Base-by-base conservation (phyloP, 2,329 filamentous ascomycete species). In the Clarireedia hainanense region DNA sequence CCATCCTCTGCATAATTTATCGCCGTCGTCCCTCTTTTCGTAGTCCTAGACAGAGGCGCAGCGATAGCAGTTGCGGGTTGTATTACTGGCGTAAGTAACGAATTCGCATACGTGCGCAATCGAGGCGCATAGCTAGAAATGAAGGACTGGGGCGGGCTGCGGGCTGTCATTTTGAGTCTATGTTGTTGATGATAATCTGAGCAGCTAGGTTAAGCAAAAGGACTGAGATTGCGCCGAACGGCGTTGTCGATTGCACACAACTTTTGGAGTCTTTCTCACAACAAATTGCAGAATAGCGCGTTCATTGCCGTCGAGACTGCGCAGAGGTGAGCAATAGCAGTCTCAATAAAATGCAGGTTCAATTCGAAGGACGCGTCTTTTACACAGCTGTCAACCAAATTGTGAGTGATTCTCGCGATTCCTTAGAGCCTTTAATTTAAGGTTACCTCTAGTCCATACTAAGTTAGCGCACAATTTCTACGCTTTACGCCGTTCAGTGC, bases 1-100 rank as follows among this genome's bases (percentile, higher is more conserved):
- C 91, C 91, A 70, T 97, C 92, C 70, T 99, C 94, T 24, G 94
- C 92, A 69, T 99, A 99, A 74, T 96, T 99, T 73, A 97, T 94
- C 61, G 92, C 89, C 36, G 89, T 94, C 2, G 94, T 97, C 57
- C 94, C 94, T 72, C 94, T 87, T 76, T 99, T 97, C 7, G 94
- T 97, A n/a, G 89, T 95, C 69, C 92, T 84, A 65, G 89, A 80
- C 58, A 81, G 75, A 40, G 86, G 81, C 24, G 83, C 85, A 2
- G 81, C 72, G n/a, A 82, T 79, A 56, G 77, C 76, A 63, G 85
- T 79, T 60, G 83, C 84, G 55, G 80, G 80, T 60, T 87, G 88
- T 59, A 92, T 81, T 60, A 94, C 84, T 37, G 92, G 91, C 24
- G 89, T 89, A 59, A 96, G 81, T 55, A 97, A 83, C 39, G 92